Base-by-base conservation (phyloP, 1,284 basidiomycete genomes). In the Stygiomarasmius scandens region DNA sequence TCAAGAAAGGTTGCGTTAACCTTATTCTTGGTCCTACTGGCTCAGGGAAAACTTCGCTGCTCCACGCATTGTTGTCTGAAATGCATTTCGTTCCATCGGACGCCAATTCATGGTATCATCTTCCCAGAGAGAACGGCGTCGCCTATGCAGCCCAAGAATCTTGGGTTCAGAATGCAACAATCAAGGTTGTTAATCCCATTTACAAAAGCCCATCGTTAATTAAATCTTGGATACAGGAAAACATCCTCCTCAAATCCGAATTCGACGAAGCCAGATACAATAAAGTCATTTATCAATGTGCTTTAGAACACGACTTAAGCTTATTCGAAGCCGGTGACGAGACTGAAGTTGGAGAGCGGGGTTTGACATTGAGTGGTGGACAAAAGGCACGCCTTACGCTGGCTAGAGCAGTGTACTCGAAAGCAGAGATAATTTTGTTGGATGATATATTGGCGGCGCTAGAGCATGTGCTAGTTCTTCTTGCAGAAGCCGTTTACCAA, bases 371-470 rank as follows among this genome's bases (percentile, higher is more conserved):
- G 3, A 86, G 83, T 66, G 89, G 88, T 25, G 89, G 89, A 14
- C 89, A 91, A 68, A 91, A 90, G 70, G 89, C 89, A 9, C 77
- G 89, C 20, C 76, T 92, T 38, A 89, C 87, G 0, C 75, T 92
- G 1, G 89, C 89, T 2, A 77, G 89, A 36, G 89, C 88, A 0
- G 77, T 91, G 3, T 91, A 90, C 68, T 85, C 85, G 29, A 69
- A 70, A 9, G 83, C 88, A 0, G 71, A 81, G 12, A 80, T 89
- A 44, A 65, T 93, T 6, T 74, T 93, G 2, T 74, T 86, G 43
- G 83, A 85, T 67, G 89, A 91, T 68, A 81, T 85, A 2, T 69
- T 85, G 2, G 82, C 83, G 9, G 83, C 82, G 9, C 70, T 85
- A 3, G 82, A 83, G 76, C 77, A 57, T 44, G 73, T 56, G 19